phyloP scores from a whole-genome alignment of 106 monocot genomes.

The Platanthera guangdongensis region DNA sequence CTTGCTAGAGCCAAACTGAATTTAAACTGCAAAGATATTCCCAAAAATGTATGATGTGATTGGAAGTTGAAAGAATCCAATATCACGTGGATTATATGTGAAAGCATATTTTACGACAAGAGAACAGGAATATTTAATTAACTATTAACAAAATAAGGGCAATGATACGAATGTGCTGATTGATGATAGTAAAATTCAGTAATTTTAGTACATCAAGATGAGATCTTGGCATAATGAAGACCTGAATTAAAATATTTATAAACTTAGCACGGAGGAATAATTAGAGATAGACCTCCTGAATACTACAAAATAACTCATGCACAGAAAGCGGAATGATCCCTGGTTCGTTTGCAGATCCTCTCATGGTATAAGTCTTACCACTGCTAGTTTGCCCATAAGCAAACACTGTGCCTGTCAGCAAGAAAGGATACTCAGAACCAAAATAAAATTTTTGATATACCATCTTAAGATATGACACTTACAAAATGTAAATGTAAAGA shows the following conservation, averaged over 20 bases:
- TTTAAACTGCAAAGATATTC: not conserved
- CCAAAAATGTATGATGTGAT: not conserved
- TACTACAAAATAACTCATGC: slow-evolving; percentile 61
- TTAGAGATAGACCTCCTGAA: slow-evolving; percentile 52
- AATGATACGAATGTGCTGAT: not conserved
- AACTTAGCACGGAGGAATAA: not conserved
- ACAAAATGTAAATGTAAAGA: not conserved
- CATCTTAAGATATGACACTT: not conserved
- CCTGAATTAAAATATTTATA: not conserved
- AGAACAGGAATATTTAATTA: not conserved
- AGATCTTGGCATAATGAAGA: not conserved
- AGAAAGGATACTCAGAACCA: slow-evolving; percentile 25
- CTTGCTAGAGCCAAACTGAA: not conserved
- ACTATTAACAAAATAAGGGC: not conserved
- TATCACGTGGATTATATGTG: not conserved
- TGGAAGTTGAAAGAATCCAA: too few relatives aligned
- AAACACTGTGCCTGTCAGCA: slow-evolving; percentile 41
- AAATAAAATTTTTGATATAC: not conserved
- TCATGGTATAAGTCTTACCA: slow-evolving; percentile 15
- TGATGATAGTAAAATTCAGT: not conserved
- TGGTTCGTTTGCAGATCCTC: slow-evolving; percentile 37
- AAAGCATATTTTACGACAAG: not conserved
- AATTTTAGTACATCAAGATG: not conserved
- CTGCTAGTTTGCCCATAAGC: slow-evolving; percentile 22
- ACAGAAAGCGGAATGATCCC: slow-evolving; percentile 90